Evolutionary conservation across 2,329 filamentous ascomycete genomes (phyloP), one percentile per base, ranked within the genome.

Genomic region (Setomelanomma holmii): DNA sequence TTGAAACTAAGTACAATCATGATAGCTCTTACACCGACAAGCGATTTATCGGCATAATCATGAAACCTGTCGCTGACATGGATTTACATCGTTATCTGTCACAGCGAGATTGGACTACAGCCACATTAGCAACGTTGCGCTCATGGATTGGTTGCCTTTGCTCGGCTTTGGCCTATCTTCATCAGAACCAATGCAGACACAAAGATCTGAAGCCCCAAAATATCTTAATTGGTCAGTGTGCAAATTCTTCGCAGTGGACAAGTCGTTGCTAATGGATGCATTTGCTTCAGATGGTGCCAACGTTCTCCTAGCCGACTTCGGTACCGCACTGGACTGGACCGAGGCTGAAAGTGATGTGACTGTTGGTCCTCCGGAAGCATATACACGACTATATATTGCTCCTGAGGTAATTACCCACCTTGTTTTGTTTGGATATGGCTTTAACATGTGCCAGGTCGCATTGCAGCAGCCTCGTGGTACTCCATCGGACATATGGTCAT

Each of bases 1-100:
- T 35, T 14, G 33, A 10, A 16, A 35, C 12, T 6, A 27, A 27
- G 12, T 27, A 27, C 12, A 6, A 27, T 6, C 24, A 12, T 6
- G 20, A 23, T 20, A 45, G 43, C 3, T 44, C 41, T 27, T 71
- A 67, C 43, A 69, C 66, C 7, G 68, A 71, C 40, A 45, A 51
- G 7, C 40, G 54, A 4, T 64, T 58, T 40, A 51, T 69, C 38
- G 66, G 61, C 7, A 42, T 73, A 1, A 55, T 73, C 36, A 72
- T 72, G 66, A 39, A 53, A 10, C 61, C 21, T 56, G 53, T 61
- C 11, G 58, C 55, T 5, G 55, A 61, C 4, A 50, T 27, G 7
- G 45, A 58, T 67, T 48, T 58, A 11, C 41, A 30, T 22, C 27
- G 41, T 14, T 20, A 44, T 22, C 10, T 44, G 17, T 44, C 17